Evolutionary conservation across 2,329 filamentous ascomycete species (phyloP).

Genomic region (Nectriaceae sp.): DNA sequence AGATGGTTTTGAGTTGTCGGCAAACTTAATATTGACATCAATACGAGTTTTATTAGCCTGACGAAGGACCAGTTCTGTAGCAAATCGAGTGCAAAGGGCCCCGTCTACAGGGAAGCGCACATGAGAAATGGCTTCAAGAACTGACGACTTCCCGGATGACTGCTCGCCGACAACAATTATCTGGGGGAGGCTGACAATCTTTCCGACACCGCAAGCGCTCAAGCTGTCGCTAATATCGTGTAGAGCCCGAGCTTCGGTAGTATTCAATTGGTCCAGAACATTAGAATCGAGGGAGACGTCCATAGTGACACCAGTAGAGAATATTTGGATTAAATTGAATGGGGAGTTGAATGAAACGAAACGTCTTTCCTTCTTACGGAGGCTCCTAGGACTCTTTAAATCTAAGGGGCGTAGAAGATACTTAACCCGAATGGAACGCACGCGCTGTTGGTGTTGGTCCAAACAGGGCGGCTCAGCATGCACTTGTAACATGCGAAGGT

Average conservation of each 20-base stretch:
- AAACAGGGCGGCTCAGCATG: too few species aligned
- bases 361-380: too few species aligned
- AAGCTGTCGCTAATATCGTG: slow-evolving; percentile 56
- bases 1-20: slow-evolving; percentile 21
- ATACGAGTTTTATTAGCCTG: slow-evolving; percentile 38
- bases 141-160: slow-evolving; percentile 64
- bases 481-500: too few species aligned
- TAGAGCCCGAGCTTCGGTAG: slow-evolving; percentile 45
- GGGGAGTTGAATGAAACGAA: too few species aligned
- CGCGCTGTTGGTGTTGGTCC: too few species aligned
- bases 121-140: slow-evolving; percentile 63
- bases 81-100: slow-evolving; percentile 60
- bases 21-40: slow-evolving; percentile 45
- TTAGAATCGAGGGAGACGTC: slow-evolving; percentile 12
- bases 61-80: slow-evolving; percentile 60
- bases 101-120: slow-evolving; percentile 60
- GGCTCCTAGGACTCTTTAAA: too few species aligned
- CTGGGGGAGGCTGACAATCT: slow-evolving; percentile 51
- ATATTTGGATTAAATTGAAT: too few species aligned
- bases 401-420: too few species aligned
- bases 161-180: slow-evolving; percentile 63
- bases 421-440: too few species aligned
- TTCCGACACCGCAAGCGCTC: slow-evolving; percentile 48
- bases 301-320: too few species aligned
- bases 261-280: slow-evolving; percentile 39